These are phyloP conservation scores for Sclerotinia borealis DNA, from an alignment of 2,329 filamentous ascomycete species.

Conservation along the genomic window DNA sequence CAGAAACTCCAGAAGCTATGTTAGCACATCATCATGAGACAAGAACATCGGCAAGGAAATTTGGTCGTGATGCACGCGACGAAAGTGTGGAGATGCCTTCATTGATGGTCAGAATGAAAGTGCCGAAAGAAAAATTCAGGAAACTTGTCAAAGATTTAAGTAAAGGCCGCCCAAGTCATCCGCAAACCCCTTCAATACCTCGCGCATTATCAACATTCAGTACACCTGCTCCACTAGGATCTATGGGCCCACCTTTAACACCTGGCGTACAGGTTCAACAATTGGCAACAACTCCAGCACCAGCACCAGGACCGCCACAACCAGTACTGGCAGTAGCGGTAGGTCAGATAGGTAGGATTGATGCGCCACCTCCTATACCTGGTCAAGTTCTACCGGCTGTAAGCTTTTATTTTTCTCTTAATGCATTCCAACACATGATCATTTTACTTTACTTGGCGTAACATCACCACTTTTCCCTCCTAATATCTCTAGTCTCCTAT, in stretches of 20 bases:
- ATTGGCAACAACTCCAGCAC: conserved; percentile 22
- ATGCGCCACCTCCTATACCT: conserved; percentile 55
- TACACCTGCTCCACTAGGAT: conserved; percentile 42
- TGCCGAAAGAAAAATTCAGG: conserved; percentile 65
- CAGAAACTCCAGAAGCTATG: conserved; percentile 79
- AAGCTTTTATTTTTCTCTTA: conserved; percentile 37
- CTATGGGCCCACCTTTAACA: conserved; percentile 48
- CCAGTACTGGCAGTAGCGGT: conserved; percentile 31
- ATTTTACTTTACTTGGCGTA: conserved; percentile 24
- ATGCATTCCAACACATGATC: conserved; percentile 13
- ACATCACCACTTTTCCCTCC: conserved; percentile 24
- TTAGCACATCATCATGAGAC: conserved; percentile 66
- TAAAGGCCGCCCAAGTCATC: conserved; percentile 37
- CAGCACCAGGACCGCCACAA: conserved; percentile 32
- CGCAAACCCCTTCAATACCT: conserved; percentile 40
- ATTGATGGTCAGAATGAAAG: conserved; percentile 67
- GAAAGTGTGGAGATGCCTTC: conserved; percentile 63
- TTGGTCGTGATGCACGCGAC: conserved; percentile 63
- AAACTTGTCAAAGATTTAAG: conserved; percentile 55
- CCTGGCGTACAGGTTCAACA: conserved; percentile 31
- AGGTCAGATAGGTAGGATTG: conserved; percentile 59
- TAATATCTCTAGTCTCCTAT: too few relatives aligned
- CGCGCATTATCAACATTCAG: conserved; percentile 41
- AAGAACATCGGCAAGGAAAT: conserved; percentile 55
- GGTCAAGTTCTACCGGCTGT: conserved; percentile 56